A percentile compares a stretch with the other conserved stretches of the same genome.
These are phyloP conservation scores for Alliaria petiolata DNA, from an alignment of 345 rosid genomes.

Conservation along the genomic window DNA sequence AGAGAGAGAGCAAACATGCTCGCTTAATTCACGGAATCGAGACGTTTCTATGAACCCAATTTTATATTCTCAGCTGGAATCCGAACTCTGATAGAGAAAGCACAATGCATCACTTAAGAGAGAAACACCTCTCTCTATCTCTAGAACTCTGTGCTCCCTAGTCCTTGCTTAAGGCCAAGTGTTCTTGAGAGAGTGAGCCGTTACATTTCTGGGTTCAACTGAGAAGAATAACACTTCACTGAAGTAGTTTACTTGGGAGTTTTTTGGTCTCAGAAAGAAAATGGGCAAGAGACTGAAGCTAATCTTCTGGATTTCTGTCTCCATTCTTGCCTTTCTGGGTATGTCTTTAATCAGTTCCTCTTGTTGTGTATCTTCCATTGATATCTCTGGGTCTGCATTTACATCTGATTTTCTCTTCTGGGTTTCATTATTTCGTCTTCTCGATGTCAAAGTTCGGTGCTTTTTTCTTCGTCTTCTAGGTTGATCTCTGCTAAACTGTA, in stretches of 20 bases:
- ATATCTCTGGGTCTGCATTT: conserved; percentile 1
- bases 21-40: conserved; percentile 32
- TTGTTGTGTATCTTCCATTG: neutral
- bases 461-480: neutral
- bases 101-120: conserved; percentile 10
- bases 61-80: conserved; percentile 24
- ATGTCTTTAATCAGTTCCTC: conserved; percentile 2
- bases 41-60: conserved; percentile 22
- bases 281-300: conserved; percentile 18
- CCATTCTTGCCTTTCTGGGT: conserved; percentile 17
- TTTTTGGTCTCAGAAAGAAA: neutral
- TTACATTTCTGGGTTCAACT: conserved; percentile 18
- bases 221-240: conserved; percentile 14
- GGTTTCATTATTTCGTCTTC: neutral
- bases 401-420: conserved; percentile 14
- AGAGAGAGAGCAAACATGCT: conserved; percentile 26
- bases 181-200: conserved; percentile 7
- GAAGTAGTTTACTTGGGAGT: neutral
- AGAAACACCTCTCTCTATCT: neutral
- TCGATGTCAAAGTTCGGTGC: conserved; percentile 5
- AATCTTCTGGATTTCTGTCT: conserved; percentile 22
- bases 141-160: conserved; percentile 1
- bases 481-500: neutral
- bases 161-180: neutral
- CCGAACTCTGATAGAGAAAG: conserved; percentile 26